Conservation (phyloP, 768 basidiomycete species). For the Rubroboletus satanas region DNA sequence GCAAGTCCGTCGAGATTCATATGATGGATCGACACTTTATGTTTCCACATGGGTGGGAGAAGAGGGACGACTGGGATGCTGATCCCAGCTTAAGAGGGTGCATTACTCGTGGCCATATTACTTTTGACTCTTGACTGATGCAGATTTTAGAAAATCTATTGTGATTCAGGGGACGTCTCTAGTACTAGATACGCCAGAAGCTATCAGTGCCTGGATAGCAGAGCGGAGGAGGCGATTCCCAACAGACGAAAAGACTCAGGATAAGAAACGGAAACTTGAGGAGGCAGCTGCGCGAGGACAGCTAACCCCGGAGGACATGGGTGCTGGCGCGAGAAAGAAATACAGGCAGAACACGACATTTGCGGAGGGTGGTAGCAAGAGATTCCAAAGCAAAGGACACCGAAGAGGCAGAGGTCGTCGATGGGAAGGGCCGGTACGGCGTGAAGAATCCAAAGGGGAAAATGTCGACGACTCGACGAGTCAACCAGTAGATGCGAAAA, state of each 20-base stretch:
- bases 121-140: constrained; percentile 5
- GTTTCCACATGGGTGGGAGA: constrained; percentile 71
- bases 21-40: constrained; percentile 91
- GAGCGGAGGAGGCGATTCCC: constrained; percentile 90
- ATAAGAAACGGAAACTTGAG: constrained; percentile 76
- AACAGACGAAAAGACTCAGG: constrained; percentile 59
- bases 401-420: constrained; percentile 34
- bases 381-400: constrained; percentile 4
- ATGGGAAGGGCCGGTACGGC: constrained; percentile 6
- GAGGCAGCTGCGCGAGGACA: constrained; percentile 83
- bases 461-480: background rate
- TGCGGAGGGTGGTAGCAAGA: constrained; percentile 1
- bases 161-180: constrained; percentile 79
- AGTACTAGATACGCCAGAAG: constrained; percentile 74
- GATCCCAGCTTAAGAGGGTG: constrained; percentile 81
- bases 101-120: constrained; percentile 10
- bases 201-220: constrained; percentile 78
- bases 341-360: constrained; percentile 27
- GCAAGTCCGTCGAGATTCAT: constrained; percentile 69
- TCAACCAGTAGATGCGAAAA: background rate
- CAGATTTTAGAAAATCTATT: constrained; percentile 55
- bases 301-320: constrained; percentile 46
- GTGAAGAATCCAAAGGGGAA: background rate
- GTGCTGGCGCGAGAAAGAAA: constrained; percentile 42
- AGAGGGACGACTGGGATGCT: constrained; percentile 69